Base-by-base conservation (phyloP, 208 protist species). In the Trypanosoma platydactyli region DNA sequence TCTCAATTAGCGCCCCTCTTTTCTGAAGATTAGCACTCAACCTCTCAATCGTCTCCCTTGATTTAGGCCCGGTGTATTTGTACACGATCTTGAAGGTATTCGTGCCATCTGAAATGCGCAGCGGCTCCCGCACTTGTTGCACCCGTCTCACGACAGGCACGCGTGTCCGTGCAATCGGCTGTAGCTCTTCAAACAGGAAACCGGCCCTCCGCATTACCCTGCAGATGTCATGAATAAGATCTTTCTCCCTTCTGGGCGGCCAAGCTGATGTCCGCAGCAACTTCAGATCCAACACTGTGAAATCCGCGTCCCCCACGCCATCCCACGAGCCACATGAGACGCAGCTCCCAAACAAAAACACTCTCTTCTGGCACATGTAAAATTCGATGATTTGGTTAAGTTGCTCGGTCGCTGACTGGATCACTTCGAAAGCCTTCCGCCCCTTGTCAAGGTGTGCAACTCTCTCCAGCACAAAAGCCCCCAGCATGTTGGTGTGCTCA, bases 281-380 rank as follows among this genome's bases (percentile, higher is more conserved):
- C 44, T 40, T 1, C n/a, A 20, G 25, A 16, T 64, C n/a, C 16
- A 80, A 30, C 3, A 86, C 71, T 18, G 81, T 71, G 64, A 93
- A 93, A 65, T 95, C 89, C 33, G 71, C 83, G 60, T 95, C 89
- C 1, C 83, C 76, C 9, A 68, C 40, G 13, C 89, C 89, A 70
- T 95, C 89, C 86, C 89, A 95, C 12, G 57, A 80, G 45, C 86
- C 86, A 68, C 77, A 81, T 9, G 86, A 75, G 11, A 93, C 84
- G 46, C 80, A 83, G 45, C 85, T 89, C 63, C 89, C 89, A 51
- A 95, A 95, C 22, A 80, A 60, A 71, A 83, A 95, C 18, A 90
- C 77, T 11, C 25, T 0, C 15, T 65, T 22, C 1, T 33, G 48
- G 1, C 53, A 27, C 11, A 79, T 22, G 16, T 84, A 61, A 22